These are phyloP conservation scores for Mimosa pudica DNA, from an alignment of 306 rosid species.

Conservation along the genomic window DNA sequence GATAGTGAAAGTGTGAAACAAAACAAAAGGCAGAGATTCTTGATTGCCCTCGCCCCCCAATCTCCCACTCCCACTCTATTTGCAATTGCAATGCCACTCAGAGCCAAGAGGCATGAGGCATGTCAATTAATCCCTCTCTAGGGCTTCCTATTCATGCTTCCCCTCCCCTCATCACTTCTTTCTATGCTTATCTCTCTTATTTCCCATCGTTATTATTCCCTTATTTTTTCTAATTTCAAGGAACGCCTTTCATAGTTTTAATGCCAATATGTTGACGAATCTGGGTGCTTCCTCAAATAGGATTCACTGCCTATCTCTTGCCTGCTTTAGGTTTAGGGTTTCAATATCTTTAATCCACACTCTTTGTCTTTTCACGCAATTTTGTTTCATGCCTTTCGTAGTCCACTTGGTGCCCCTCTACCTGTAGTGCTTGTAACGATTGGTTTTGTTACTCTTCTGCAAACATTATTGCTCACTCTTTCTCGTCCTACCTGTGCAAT, in stretches of 20 bases:
- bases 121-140: slow-evolving; percentile 40
- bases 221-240: background rate
- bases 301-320: slow-evolving; percentile 35
- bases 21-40: background rate
- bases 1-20: background rate
- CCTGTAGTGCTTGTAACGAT: slow-evolving; percentile 15
- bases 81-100: slow-evolving; percentile 39
- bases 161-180: background rate
- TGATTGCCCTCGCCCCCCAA: slow-evolving; percentile 24
- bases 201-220: slow-evolving; percentile 14
- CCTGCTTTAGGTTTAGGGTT: slow-evolving; percentile 49
- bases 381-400: slow-evolving; percentile 18
- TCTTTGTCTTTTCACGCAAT: slow-evolving; percentile 33
- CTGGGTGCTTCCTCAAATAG: slow-evolving; percentile 20
- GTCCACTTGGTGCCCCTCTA: slow-evolving; percentile 17
- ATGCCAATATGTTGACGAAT: slow-evolving; percentile 23
- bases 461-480: slow-evolving; percentile 1
- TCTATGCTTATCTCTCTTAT: background rate
- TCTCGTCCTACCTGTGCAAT: slow-evolving; percentile 29
- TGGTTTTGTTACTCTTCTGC: background rate
- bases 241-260: slow-evolving; percentile 4
- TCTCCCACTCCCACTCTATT: too few species aligned
- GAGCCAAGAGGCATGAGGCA: slow-evolving; percentile 48
- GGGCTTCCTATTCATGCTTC: slow-evolving; percentile 40
- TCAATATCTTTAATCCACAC: slow-evolving; percentile 26